Conservation (phyloP, 306 rosid genomes). For the Luffa acutangula region DNA sequence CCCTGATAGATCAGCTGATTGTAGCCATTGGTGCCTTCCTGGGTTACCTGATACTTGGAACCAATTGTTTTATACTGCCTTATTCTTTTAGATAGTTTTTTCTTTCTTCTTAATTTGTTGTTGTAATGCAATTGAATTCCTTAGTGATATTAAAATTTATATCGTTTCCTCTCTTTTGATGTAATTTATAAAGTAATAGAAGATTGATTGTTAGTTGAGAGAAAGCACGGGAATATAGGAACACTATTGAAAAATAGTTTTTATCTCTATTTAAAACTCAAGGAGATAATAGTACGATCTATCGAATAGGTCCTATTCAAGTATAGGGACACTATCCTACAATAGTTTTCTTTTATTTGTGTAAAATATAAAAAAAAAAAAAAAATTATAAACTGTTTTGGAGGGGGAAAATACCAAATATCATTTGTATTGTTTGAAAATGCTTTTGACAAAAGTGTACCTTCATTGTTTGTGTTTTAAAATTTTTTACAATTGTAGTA, state of each 20-base stretch:
- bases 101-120: background rate
- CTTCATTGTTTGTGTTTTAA: too few relatives aligned
- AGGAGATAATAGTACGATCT: too few relatives aligned
- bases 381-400: too few relatives aligned
- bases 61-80: conserved; percentile 52
- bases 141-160: background rate
- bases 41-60: conserved; percentile 96
- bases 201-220: background rate
- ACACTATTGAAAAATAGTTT: background rate
- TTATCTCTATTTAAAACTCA: too few relatives aligned
- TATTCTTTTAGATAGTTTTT: conserved; percentile 28
- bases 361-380: too few relatives aligned
- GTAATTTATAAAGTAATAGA: background rate
- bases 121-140: background rate
- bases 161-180: background rate
- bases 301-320: too few relatives aligned
- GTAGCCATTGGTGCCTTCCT: conserved; percentile 99
- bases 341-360: too few relatives aligned
- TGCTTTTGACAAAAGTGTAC: too few relatives aligned
- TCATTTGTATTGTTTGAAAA: too few relatives aligned
- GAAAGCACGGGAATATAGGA: background rate
- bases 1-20: conserved; percentile 64
- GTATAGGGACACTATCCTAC: too few relatives aligned
- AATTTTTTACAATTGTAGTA: too few relatives aligned
- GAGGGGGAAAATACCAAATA: too few relatives aligned